Percentiles rank a stretch among this genome's conserved stretches.
phyloP scores from a whole-genome alignment of 768 basidiomycete species.

The Hortiboletus campestris region DNA sequence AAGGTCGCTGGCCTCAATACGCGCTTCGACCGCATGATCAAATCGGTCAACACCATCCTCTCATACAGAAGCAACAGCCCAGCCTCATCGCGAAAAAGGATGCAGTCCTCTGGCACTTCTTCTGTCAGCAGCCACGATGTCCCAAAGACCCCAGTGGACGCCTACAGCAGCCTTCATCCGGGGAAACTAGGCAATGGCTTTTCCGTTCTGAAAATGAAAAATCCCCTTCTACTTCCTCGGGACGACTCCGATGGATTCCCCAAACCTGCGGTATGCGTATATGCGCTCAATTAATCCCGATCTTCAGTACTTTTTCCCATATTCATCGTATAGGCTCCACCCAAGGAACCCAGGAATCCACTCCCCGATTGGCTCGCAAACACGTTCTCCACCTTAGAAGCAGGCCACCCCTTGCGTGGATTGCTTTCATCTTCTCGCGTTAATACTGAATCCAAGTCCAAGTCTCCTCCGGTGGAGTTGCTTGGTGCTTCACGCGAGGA shows the following conservation, averaged over 20 bases:
- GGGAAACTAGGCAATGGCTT: slow-evolving; percentile 40
- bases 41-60: slow-evolving; percentile 48
- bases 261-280: slow-evolving; percentile 29
- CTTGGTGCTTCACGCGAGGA: slow-evolving; percentile 12
- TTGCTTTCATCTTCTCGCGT: slow-evolving; percentile 26
- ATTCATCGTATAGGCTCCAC: slow-evolving; percentile 17
- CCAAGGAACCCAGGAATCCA: slow-evolving; percentile 23
- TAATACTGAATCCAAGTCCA: not conserved
- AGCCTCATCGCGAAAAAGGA: slow-evolving; percentile 28
- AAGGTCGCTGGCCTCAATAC: slow-evolving; percentile 52
- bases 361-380: slow-evolving; percentile 57
- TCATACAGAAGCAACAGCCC: slow-evolving; percentile 21
- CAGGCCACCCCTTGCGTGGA: slow-evolving; percentile 34
- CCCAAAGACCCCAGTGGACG: slow-evolving; percentile 42
- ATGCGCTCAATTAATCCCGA: slow-evolving; percentile 22
- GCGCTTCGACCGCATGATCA: slow-evolving; percentile 67
- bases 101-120: slow-evolving; percentile 43
- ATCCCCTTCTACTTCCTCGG: not conserved
- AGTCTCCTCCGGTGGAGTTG: slow-evolving; percentile 1
- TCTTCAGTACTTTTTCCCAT: slow-evolving; percentile 11
- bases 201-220: slow-evolving; percentile 43
- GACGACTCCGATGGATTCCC: slow-evolving; percentile 6
- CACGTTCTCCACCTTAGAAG: slow-evolving; percentile 47
- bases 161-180: slow-evolving; percentile 35
- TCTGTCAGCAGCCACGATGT: slow-evolving; percentile 42